Percentiles rank a stretch among this genome's conserved stretches.
phyloP scores from a whole-genome alignment of 305 asterid species.

The Fraxinus albicans region DNA sequence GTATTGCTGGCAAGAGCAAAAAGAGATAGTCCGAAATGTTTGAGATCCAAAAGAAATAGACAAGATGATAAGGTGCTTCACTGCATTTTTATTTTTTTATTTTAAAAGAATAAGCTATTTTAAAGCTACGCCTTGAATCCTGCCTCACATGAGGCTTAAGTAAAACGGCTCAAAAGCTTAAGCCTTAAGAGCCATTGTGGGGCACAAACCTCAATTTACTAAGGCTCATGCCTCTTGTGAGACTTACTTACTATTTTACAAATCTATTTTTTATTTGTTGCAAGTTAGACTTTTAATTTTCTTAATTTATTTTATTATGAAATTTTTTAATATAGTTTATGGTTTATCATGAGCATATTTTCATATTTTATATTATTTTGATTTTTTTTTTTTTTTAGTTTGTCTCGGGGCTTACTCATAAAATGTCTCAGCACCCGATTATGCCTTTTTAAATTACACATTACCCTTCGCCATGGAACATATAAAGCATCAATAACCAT shows the following conservation, averaged over 20 bases:
- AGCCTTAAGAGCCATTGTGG: neutral
- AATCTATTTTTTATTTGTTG: neutral
- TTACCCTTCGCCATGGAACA: neutral
- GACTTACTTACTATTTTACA: neutral
- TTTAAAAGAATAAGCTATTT: neutral
- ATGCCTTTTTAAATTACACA: neutral
- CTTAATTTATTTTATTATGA: neutral
- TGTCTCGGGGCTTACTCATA: too few species aligned
- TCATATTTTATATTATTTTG: too few species aligned
- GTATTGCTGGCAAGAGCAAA: conserved; percentile 68
- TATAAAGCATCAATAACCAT: neutral
- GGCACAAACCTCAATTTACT: neutral
- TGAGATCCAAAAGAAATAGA: conserved; percentile 73
- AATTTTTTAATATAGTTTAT: neutral
- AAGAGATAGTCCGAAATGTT: conserved; percentile 71
- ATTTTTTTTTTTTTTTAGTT: too few species aligned
- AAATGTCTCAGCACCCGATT: too few species aligned
- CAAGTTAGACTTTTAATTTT: neutral
- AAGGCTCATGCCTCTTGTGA: neutral
- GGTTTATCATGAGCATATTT: neutral
- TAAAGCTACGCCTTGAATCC: neutral
- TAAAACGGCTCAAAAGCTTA: neutral
- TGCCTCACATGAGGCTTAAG: neutral
- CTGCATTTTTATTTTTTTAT: too few species aligned
- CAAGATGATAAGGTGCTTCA: conserved; percentile 58